These are phyloP conservation scores for Teunomyces cretensis DNA, from an alignment of 805 yeast species.

Conservation along the genomic window DNA sequence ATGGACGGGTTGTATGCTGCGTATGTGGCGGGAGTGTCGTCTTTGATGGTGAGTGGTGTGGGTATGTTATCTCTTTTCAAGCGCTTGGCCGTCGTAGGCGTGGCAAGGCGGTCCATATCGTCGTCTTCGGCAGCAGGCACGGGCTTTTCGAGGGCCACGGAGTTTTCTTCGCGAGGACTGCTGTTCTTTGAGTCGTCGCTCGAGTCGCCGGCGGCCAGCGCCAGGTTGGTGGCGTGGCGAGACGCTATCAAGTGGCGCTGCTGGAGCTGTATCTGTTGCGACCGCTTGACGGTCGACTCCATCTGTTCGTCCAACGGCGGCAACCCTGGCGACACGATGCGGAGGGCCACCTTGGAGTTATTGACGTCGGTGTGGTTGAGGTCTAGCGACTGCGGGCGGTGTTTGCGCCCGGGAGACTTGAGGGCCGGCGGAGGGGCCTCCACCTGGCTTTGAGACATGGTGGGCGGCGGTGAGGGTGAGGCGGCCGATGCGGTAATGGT, in stretches of 20 bases:
- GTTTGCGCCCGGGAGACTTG: slow-evolving; percentile 7
- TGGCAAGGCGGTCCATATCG: slow-evolving; percentile 14
- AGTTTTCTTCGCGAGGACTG: background rate
- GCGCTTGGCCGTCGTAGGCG: slow-evolving; percentile 22
- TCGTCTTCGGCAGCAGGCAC: background rate
- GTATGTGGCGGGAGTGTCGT: background rate
- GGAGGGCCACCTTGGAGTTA: slow-evolving; percentile 27
- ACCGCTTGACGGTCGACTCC: slow-evolving; percentile 29
- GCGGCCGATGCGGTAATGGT: too few relatives aligned
- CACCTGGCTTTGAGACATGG: slow-evolving; percentile 7
- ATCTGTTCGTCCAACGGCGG: slow-evolving; percentile 31
- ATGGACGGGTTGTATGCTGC: slow-evolving; percentile 17
- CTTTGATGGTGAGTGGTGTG: slow-evolving; percentile 24
- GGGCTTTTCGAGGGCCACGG: background rate
- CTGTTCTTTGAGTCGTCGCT: background rate
- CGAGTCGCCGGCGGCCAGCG: slow-evolving; percentile 1
- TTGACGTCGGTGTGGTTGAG: slow-evolving; percentile 5
- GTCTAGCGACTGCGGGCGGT: slow-evolving; percentile 20
- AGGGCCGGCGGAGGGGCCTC: slow-evolving; percentile 4
- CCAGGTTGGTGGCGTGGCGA: slow-evolving; percentile 5
- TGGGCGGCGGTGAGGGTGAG: too few relatives aligned
- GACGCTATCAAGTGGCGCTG: slow-evolving; percentile 30
- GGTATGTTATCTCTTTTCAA: slow-evolving; percentile 35
- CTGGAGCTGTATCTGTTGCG: slow-evolving; percentile 34
- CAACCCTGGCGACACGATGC: slow-evolving; percentile 36